Evolutionary conservation across 2,329 filamentous ascomycete species (phyloP).

Genomic region (Calonectria crousiana): DNA sequence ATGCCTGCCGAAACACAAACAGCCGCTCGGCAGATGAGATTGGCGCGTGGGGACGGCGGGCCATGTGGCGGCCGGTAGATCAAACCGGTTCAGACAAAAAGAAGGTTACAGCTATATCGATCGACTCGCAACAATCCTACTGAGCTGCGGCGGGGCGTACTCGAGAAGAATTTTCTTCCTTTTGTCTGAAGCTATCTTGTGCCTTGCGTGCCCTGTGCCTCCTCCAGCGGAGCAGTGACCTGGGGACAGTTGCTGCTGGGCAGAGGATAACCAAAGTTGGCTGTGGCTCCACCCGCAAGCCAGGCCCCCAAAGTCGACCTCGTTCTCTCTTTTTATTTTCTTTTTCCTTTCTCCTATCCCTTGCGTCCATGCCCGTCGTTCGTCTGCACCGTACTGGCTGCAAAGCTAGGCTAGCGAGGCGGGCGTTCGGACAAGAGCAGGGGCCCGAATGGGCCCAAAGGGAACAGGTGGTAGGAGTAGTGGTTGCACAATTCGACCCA

Average conservation of each 20-base stretch:
- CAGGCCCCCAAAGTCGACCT: neutral
- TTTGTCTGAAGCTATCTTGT: neutral
- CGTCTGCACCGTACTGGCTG: neutral
- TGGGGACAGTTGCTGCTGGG: neutral
- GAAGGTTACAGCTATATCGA: neutral
- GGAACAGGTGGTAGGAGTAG: neutral
- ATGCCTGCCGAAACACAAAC: constrained; percentile 23
- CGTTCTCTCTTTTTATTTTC: neutral
- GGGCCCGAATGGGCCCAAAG: neutral
- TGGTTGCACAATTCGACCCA: neutral
- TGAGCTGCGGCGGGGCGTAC: neutral
- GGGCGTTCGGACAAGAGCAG: constrained; percentile 1
- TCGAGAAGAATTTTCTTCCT: neutral
- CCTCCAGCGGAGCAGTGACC: neutral
- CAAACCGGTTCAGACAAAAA: constrained; percentile 13
- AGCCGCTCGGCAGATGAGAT: constrained; percentile 30
- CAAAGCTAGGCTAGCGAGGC: constrained; percentile 2
- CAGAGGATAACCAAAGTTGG: neutral
- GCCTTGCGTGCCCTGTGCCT: neutral
- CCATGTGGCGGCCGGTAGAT: constrained; percentile 24
- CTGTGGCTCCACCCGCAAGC: neutral
- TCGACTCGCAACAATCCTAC: neutral
- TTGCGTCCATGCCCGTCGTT: neutral
- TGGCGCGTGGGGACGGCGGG: constrained; percentile 27
- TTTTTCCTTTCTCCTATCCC: neutral